Conservation (phyloP, 1,284 basidiomycete species). For the Polyporus tsugae region DNA sequence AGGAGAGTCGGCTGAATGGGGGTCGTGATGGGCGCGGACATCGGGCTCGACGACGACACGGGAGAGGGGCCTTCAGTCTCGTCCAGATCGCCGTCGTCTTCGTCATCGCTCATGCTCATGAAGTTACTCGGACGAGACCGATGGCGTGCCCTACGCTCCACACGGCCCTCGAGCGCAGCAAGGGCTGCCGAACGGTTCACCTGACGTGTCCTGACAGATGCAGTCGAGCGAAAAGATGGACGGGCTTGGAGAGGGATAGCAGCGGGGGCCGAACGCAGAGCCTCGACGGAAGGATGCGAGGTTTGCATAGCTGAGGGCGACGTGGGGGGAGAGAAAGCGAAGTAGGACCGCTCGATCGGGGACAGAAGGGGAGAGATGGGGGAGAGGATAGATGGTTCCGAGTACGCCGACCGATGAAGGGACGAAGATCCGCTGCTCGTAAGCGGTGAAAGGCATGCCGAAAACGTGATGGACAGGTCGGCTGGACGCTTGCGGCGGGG, state of each 20-base stretch:
- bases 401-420: slow-evolving; percentile 35
- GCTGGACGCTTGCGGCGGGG: slow-evolving; percentile 31
- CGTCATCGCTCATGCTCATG: slow-evolving; percentile 72
- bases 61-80: slow-evolving; percentile 16
- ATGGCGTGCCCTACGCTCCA: slow-evolving; percentile 18
- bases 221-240: slow-evolving; percentile 40
- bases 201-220: slow-evolving; percentile 40
- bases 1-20: slow-evolving; percentile 26
- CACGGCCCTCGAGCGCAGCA: slow-evolving; percentile 68
- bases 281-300: slow-evolving; percentile 18
- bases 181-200: slow-evolving; percentile 60
- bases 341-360: slow-evolving; percentile 35
- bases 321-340: slow-evolving; percentile 34
- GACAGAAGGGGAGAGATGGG: slow-evolving; percentile 35
- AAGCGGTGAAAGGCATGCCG: slow-evolving; percentile 31
- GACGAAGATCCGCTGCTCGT: slow-evolving; percentile 24
- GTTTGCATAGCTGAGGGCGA: slow-evolving; percentile 26
- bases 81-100: slow-evolving; percentile 50
- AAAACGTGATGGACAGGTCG: slow-evolving; percentile 36
- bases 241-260: slow-evolving; percentile 27
- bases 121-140: slow-evolving; percentile 54
- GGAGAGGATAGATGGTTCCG: slow-evolving; percentile 49
- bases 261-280: slow-evolving; percentile 19
- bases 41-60: neutral
- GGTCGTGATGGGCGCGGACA: neutral